Evolutionary conservation across 2,329 filamentous ascomycete species (phyloP).

Genomic region (Penicillium sp.): DNA sequence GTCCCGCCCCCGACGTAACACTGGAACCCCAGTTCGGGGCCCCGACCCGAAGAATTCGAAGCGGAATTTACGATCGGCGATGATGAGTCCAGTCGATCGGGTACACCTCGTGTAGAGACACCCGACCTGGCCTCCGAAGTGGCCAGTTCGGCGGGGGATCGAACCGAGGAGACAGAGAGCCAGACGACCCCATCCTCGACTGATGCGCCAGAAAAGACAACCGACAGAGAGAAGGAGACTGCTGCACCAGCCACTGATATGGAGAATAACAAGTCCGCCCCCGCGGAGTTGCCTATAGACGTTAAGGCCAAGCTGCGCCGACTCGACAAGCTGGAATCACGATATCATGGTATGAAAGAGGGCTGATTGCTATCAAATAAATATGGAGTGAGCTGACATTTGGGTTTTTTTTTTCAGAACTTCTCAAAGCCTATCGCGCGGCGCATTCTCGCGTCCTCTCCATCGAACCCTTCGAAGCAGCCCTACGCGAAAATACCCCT

Average conservation of each 20-base stretch:
- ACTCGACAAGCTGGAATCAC: conserved; percentile 84
- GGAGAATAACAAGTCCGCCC: conserved; percentile 23
- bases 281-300: conserved; percentile 68
- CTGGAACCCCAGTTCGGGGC: conserved; percentile 52
- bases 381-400: neutral
- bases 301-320: conserved; percentile 75
- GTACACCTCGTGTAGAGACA: conserved; percentile 57
- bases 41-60: conserved; percentile 86
- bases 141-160: conserved; percentile 17
- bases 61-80: conserved; percentile 85
- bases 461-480: conserved; percentile 91
- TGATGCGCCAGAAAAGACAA: conserved; percentile 16
- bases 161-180: conserved; percentile 23
- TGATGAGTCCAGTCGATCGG: conserved; percentile 66
- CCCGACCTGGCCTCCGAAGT: conserved; percentile 32
- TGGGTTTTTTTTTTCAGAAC: conserved; percentile 56
- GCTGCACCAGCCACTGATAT: conserved; percentile 21
- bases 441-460: conserved; percentile 83
- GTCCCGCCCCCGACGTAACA: conserved; percentile 36
- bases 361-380: neutral
- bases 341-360: conserved; percentile 69
- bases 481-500: conserved; percentile 88
- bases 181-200: conserved; percentile 21
- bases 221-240: conserved; percentile 3
- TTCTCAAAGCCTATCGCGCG: conserved; percentile 86